Base-by-base conservation (phyloP, 1,284 basidiomycete genomes). In the Termitomyces sp. region DNA sequence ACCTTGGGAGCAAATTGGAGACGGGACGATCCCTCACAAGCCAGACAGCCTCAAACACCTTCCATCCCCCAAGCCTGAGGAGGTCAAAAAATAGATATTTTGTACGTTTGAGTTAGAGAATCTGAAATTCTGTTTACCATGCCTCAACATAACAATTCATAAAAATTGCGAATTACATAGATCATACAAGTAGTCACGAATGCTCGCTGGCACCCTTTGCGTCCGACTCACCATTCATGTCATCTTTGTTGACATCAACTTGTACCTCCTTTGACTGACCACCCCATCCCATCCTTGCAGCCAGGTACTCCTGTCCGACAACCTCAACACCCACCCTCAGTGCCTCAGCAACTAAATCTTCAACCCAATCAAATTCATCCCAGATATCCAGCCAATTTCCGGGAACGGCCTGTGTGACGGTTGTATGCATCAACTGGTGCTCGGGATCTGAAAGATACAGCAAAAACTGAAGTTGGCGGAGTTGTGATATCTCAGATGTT, bases 1-100 rank as follows among this genome's bases (percentile, higher is more conserved):
- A 31, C 95, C 97, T 33, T 99, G 97, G 97, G 97, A 99, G 71
- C 95, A 96, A 73, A 84, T 94, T 47, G 97, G 97, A 49, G 80
- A 90, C 28, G 96, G 96, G 45, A 84, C 84, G 9, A 79, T 81
- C 56, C 81, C 87, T 26, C 81, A 78, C 60, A 83, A 81, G 65
- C 86, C 89, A 9, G 79, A 81, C n/a, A 79, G 84, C 44, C 73
- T 91, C 60, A 90, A 87, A 68, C 84, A 80, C 52, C 66, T 88
- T 42, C 84, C 86, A 41, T 83, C 86, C 49, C 85, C 86, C 9
- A 77, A 81, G 56, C 72, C 77, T 43, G 84, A 85, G 68, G 82
- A 84, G 63, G 64, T 73, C 53, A 88, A 88, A 79, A 88, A 90
- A 68, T 84, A 81, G 62, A 58, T 41, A 49, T 48, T 33, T 1